phyloP scores from a whole-genome alignment of 2,329 filamentous ascomycete species.

The Paraconiothyrium sp. region DNA sequence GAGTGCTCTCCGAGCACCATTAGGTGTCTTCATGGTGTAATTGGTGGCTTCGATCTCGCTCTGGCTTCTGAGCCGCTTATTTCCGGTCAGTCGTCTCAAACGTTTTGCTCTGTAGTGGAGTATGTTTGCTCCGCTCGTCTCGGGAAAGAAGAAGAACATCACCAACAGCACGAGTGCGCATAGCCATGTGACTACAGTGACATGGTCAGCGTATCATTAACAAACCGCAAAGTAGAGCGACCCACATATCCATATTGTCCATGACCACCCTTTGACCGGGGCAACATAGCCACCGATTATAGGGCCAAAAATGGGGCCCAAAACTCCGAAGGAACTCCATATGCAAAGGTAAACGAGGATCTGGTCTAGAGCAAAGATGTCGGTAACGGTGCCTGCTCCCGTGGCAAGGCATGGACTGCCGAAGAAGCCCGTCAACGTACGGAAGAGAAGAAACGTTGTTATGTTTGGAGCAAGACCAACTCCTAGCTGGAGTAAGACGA shows the following conservation, averaged over 20 bases:
- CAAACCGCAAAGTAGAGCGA: not conserved
- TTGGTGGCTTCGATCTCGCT: constrained; percentile 44
- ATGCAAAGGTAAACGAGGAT: constrained; percentile 47
- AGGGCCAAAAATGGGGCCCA: constrained; percentile 38
- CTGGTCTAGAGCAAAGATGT: constrained; percentile 43
- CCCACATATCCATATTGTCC: constrained; percentile 31
- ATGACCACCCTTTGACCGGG: constrained; percentile 32
- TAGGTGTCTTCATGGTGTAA: constrained; percentile 40
- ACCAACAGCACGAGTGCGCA: constrained; percentile 18
- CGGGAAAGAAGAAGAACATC: constrained; percentile 26
- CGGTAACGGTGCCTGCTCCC: constrained; percentile 33
- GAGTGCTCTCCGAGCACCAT: constrained; percentile 50
- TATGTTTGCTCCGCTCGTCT: constrained; percentile 26
- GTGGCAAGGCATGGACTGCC: constrained; percentile 37
- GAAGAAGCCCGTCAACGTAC: constrained; percentile 38
- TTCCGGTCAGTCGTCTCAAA: constrained; percentile 32
- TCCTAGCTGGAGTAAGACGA: constrained; percentile 71
- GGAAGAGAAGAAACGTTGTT: constrained; percentile 65
- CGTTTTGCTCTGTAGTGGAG: constrained; percentile 22
- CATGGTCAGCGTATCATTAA: not conserved
- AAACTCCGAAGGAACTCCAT: constrained; percentile 46
- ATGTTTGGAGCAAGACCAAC: constrained; percentile 69
- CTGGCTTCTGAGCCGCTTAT: constrained; percentile 43
- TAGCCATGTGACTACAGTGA: constrained; percentile 19
- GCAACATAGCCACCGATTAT: constrained; percentile 36